Evolutionary conservation across 1,284 basidiomycete species (phyloP).

Genomic region (Sporisorium reilianum): DNA sequence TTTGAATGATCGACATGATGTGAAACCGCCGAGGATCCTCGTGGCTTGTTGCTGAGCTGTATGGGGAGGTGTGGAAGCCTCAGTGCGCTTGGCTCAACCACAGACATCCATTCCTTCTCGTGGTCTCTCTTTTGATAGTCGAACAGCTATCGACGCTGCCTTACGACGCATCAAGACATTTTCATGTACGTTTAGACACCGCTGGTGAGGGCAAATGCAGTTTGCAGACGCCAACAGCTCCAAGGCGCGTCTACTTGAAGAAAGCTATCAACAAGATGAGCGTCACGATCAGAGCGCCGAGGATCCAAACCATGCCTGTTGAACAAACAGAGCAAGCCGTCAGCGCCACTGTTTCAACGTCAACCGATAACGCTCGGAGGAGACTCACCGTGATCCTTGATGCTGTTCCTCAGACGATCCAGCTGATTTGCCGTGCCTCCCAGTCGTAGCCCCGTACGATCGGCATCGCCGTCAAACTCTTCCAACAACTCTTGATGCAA

Average conservation of each 20-base stretch:
- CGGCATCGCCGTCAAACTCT: constrained; percentile 56
- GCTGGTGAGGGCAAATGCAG: no score
- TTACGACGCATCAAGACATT: no score
- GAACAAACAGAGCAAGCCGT: no score
- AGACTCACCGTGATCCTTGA: constrained; percentile 64
- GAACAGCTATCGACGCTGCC: no score
- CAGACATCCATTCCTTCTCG: background rate
- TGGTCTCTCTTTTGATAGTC: no score
- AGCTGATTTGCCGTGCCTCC: constrained; percentile 57
- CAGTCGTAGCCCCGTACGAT: constrained; percentile 57
- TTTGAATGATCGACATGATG: background rate
- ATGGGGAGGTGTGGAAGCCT: background rate
- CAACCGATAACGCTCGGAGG: background rate
- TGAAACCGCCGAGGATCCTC: background rate
- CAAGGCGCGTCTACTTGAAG: constrained; percentile 53
- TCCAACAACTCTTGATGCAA: constrained; percentile 59
- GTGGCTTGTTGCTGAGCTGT: background rate
- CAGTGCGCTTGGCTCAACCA: background rate
- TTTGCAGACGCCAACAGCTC: background rate
- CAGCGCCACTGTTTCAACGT: background rate
- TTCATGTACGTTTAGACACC: no score
- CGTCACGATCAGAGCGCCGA: constrained; percentile 57
- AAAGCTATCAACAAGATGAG: constrained; percentile 62
- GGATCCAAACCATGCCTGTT: constrained; percentile 54
- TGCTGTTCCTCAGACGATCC: constrained; percentile 51